phyloP scores from a whole-genome alignment of 208 protist species.

The Trypanosoma platydactyli region DNA sequence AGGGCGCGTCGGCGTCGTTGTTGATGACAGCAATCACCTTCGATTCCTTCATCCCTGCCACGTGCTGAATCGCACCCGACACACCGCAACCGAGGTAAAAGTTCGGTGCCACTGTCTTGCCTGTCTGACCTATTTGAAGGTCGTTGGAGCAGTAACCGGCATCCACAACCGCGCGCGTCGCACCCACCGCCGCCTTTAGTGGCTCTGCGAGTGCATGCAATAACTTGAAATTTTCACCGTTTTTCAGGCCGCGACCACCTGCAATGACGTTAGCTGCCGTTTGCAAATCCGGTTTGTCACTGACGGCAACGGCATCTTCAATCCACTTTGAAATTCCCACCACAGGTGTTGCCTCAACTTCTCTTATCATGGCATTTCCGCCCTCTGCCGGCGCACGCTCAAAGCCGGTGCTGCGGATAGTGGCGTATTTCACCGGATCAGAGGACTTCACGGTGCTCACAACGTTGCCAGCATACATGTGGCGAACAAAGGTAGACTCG shows the following conservation, averaged over 20 bases:
- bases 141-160: constrained; percentile 91
- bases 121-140: constrained; percentile 98
- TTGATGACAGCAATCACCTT: constrained; percentile 97
- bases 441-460: constrained; percentile 92
- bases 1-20: constrained; percentile 98
- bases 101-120: constrained; percentile 98
- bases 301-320: constrained; percentile 41
- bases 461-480: constrained; percentile 98
- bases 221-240: constrained; percentile 97
- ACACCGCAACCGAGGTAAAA: constrained; percentile 98
- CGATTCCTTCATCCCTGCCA: constrained; percentile 99
- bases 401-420: constrained; percentile 93
- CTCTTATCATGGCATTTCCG: constrained; percentile 37
- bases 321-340: constrained; percentile 55
- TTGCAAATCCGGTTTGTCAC: constrained; percentile 94
- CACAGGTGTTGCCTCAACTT: constrained; percentile 39
- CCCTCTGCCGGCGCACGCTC: constrained; percentile 56
- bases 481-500: constrained; percentile 94
- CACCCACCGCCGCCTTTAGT: constrained; percentile 95
- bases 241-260: constrained; percentile 97
- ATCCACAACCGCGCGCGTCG: constrained; percentile 98
- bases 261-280: constrained; percentile 91
- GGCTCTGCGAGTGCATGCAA: constrained; percentile 94
- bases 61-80: constrained; percentile 95
- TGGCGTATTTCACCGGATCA: constrained; percentile 94